Evolutionary conservation across 768 basidiomycete species (phyloP), one percentile per base, ranked within the genome.

Genomic region (Boletus rubropictus): DNA sequence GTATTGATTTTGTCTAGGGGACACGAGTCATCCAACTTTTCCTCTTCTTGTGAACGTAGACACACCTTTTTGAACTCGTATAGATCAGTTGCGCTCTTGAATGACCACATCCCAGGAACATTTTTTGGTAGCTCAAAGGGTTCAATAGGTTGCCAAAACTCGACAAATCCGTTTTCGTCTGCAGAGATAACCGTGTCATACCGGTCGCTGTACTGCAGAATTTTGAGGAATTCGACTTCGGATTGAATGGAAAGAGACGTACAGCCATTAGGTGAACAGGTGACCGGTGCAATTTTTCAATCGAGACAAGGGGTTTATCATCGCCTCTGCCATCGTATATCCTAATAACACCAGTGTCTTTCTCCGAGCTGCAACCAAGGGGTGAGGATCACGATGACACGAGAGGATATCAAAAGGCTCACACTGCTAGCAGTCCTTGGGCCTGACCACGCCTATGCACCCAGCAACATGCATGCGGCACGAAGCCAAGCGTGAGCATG

Each of bases 61-160:
- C 67, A 11, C 44, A 88, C 94, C 78, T 98, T 99, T 73, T 96
- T 97, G 72, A 97, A 99, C 56, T 98, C 93, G 68, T 96, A 98
- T 34, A 98, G 65, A 60, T 97, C 92, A 0, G 96, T 98, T 34
- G 84, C 79, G 42, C 81, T 87, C 65, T 98, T 98, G 71, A 77
- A 94, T 27, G 82, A 73, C 95, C 95, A 99, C 52, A 96, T 64
- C 1, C 85, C 84, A 2, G 80, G 73, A 1, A 90, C 72, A 46
- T 84, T 81, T 54, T 81, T 82, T 1, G 96, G 95, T 33, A 82
- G 67, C 42, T 81, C 86, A 63, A 93, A 98, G 2, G 92, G 90
- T 61, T 97, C 94, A 8, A 64, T 67, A 1, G 95, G 94, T 59
- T 82, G 80, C 96, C 96, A 99, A 64, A 94, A 96, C 66, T 99